Conservation (phyloP, 768 basidiomycete species). For the Xanthoconium stramineum region DNA sequence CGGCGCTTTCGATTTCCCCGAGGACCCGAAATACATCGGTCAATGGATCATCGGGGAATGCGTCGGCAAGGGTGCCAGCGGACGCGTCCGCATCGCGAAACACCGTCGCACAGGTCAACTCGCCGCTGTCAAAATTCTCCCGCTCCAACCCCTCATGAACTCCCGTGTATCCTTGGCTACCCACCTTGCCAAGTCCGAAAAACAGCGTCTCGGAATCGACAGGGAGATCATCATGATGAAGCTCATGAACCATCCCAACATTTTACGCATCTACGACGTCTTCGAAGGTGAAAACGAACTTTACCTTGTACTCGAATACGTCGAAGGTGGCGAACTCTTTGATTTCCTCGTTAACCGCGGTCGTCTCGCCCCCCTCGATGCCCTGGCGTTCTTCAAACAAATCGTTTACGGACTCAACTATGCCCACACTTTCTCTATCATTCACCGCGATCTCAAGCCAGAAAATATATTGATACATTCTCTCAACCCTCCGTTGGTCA, state of each 20-base stretch:
- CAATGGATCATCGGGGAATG: conserved; percentile 94
- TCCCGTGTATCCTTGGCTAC: conserved; percentile 67
- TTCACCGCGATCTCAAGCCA: conserved; percentile 96
- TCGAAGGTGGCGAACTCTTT: conserved; percentile 94
- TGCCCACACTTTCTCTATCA: conserved; percentile 95
- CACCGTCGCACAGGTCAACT: conserved; percentile 84
- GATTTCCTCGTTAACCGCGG: conserved; percentile 93
- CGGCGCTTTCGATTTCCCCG: conserved; percentile 73
- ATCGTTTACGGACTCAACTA: conserved; percentile 95
- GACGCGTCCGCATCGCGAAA: conserved; percentile 90
- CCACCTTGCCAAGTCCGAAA: conserved; percentile 70
- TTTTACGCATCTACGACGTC: conserved; percentile 93
- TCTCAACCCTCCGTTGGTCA: conserved; percentile 76
- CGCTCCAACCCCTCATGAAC: conserved; percentile 71
- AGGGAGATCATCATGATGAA: conserved; percentile 99
- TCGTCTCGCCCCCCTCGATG: conserved; percentile 74
- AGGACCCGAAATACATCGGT: conserved; percentile 83
- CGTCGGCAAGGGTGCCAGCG: conserved; percentile 90
- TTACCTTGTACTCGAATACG: conserved; percentile 91
- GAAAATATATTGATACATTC: conserved; percentile 94
- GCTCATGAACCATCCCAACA: conserved; percentile 97
- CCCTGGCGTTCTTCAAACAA: conserved; percentile 91
- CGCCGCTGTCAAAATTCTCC: conserved; percentile 95
- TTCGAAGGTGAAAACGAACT: conserved; percentile 91
- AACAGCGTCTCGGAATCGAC: conserved; percentile 83